phyloP scores from a whole-genome alignment of 2,329 filamentous ascomycete genomes.

The Pseudocercospora pini-densiflorae region DNA sequence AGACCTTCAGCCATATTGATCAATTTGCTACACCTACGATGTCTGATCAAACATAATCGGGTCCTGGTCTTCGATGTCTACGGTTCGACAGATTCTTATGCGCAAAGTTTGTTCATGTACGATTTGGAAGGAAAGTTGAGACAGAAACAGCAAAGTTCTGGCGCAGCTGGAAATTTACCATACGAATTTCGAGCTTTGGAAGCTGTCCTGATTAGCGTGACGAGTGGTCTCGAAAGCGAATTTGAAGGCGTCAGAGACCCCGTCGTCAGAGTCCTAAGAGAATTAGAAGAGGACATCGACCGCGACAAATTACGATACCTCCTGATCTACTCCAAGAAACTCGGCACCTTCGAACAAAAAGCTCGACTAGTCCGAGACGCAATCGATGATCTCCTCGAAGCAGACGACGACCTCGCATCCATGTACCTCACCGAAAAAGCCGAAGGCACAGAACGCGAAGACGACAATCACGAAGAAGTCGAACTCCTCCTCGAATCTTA shows the following conservation, averaged over 20 bases:
- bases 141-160: conserved; percentile 67
- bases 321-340: conserved; percentile 90
- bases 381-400: conserved; percentile 92
- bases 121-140: conserved; percentile 91
- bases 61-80: conserved; percentile 97
- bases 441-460: conserved; percentile 70
- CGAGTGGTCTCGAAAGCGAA: conserved; percentile 87
- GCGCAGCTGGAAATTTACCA: conserved; percentile 64
- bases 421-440: conserved; percentile 97
- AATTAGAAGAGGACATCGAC: conserved; percentile 96
- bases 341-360: conserved; percentile 97
- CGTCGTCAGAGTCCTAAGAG: conserved; percentile 83
- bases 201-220: conserved; percentile 92
- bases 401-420: conserved; percentile 88
- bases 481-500: conserved; percentile 98
- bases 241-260: conserved; percentile 93
- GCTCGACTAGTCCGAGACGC: conserved; percentile 91
- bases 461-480: conserved; percentile 92
- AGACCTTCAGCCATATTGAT: conserved; percentile 92
- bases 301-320: conserved; percentile 89
- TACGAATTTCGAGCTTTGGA: conserved; percentile 98
- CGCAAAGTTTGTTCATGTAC: conserved; percentile 97
- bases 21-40: conserved; percentile 93
- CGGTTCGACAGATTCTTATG: conserved; percentile 90
- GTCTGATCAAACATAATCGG: conserved; percentile 91